phyloP scores from a whole-genome alignment of 257 asterid species.

The Paraleonurus japonicus region DNA sequence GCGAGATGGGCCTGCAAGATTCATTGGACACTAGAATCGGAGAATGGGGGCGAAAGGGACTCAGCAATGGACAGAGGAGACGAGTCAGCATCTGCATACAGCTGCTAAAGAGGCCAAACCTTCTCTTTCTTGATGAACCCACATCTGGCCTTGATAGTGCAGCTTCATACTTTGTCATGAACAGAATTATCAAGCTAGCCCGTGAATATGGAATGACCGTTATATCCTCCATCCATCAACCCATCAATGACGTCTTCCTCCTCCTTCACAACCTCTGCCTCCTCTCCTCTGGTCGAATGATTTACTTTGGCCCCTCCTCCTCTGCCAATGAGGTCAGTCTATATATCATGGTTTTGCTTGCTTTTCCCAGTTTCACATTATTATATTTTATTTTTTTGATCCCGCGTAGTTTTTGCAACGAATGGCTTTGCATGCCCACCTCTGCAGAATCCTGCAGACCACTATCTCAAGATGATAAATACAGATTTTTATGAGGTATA shows the following conservation, averaged over 20 bases:
- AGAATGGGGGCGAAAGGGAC: conserved; percentile 51
- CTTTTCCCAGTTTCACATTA: background rate
- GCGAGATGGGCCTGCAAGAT: conserved; percentile 58
- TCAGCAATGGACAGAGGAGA: conserved; percentile 59
- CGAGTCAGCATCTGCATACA: conserved; percentile 66
- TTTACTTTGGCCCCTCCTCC: conserved; percentile 49
- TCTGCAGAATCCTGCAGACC: conserved; percentile 54
- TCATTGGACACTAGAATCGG: conserved; percentile 52
- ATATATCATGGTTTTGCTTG: no score
- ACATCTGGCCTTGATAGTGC: conserved; percentile 73
- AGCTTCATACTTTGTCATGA: conserved; percentile 48
- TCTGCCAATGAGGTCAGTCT: conserved; percentile 43
- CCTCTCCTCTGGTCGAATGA: conserved; percentile 45
- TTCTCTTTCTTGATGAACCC: conserved; percentile 68
- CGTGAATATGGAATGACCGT: conserved; percentile 52
- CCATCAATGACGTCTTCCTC: conserved; percentile 46
- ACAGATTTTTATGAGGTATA: conserved; percentile 54
- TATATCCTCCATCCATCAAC: conserved; percentile 56
- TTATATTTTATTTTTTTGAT: conserved; percentile 15
- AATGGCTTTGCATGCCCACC: conserved; percentile 49
- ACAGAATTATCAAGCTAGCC: conserved; percentile 43
- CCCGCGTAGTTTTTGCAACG: conserved; percentile 41
- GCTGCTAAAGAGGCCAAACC: conserved; percentile 56
- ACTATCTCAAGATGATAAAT: conserved; percentile 50
- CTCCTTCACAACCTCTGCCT: conserved; percentile 54